Evolutionary conservation across 1,139 yeast species (phyloP).

Genomic region (Candida tropicalis): DNA sequence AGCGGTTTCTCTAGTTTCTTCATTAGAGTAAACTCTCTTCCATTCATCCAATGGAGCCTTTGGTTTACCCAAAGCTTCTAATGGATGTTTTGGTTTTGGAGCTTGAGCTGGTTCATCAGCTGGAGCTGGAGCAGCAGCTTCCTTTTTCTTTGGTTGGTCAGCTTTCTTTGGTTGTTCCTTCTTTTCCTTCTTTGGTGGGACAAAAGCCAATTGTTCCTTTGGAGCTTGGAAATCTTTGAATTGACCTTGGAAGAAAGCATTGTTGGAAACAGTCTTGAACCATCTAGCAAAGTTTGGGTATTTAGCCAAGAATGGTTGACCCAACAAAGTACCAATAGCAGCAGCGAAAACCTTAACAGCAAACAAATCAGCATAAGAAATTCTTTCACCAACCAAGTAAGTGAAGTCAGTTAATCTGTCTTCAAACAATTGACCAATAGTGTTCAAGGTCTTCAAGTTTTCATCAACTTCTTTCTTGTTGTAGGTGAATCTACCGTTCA

Average conservation of each 20-base stretch:
- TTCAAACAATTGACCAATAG: slow-evolving; percentile 53
- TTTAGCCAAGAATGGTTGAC: slow-evolving; percentile 69
- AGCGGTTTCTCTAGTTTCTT: slow-evolving; percentile 93
- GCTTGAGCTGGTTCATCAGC: slow-evolving; percentile 37
- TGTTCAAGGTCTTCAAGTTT: slow-evolving; percentile 41
- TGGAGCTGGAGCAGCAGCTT: slow-evolving; percentile 44
- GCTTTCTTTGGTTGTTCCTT: slow-evolving; percentile 32
- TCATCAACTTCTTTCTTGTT: slow-evolving; percentile 80
- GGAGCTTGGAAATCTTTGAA: slow-evolving; percentile 53
- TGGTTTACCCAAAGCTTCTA: slow-evolving; percentile 78
- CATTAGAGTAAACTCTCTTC: slow-evolving; percentile 97
- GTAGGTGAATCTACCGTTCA: slow-evolving; percentile 50
- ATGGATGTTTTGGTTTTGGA: slow-evolving; percentile 89
- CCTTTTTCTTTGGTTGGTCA: slow-evolving; percentile 22
- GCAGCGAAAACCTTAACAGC: slow-evolving; percentile 60
- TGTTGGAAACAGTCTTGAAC: slow-evolving; percentile 71
- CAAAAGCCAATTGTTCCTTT: slow-evolving; percentile 65
- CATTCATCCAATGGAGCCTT: slow-evolving; percentile 83
- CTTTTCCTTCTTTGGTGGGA: slow-evolving; percentile 83
- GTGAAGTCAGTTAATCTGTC: slow-evolving; percentile 73
- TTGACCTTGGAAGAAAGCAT: slow-evolving; percentile 52
- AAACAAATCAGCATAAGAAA: slow-evolving; percentile 82
- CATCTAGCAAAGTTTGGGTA: slow-evolving; percentile 83
- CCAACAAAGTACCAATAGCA: slow-evolving; percentile 69
- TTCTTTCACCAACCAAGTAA: slow-evolving; percentile 88